These are phyloP conservation scores for Fusarium sp. DNA, from an alignment of 2,329 filamentous ascomycete species.

Conservation along the genomic window DNA sequence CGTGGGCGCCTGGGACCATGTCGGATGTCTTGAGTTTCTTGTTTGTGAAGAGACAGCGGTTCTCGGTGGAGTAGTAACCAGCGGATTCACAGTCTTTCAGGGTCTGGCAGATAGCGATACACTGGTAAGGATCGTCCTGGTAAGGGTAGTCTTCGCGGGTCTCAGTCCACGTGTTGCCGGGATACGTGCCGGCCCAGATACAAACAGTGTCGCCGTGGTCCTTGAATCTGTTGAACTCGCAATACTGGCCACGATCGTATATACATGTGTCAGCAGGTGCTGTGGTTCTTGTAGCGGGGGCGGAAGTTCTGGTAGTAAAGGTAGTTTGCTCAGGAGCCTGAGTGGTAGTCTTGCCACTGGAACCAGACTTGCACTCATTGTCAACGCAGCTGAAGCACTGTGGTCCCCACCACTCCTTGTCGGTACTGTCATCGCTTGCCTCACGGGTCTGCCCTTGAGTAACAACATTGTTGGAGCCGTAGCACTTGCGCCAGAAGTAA, in stretches of 20 bases:
- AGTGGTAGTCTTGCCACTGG: background rate
- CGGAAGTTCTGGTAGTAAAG: too few species aligned
- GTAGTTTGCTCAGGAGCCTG: too few species aligned
- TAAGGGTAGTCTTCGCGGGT: slow-evolving; percentile 13
- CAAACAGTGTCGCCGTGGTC: slow-evolving; percentile 17
- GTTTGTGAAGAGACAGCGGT: slow-evolving; percentile 20
- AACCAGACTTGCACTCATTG: background rate
- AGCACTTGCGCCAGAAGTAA: background rate
- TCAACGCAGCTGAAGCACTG: background rate
- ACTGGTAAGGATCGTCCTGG: slow-evolving; percentile 23
- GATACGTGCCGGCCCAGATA: slow-evolving; percentile 1
- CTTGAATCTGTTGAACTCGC: slow-evolving; percentile 23
- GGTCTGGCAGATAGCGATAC: slow-evolving; percentile 21
- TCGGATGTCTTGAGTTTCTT: slow-evolving; percentile 7
- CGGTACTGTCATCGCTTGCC: background rate
- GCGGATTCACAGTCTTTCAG: slow-evolving; percentile 11
- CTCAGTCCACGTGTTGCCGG: slow-evolving; percentile 10
- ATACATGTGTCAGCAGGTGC: background rate
- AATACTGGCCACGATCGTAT: slow-evolving; percentile 16
- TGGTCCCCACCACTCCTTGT: background rate
- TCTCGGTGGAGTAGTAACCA: slow-evolving; percentile 15
- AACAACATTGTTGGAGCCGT: background rate
- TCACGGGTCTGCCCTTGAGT: background rate
- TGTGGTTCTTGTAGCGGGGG: too few species aligned
- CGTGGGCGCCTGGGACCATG: background rate